Base-by-base conservation (phyloP, 1,284 basidiomycete species). In the Rhodotorula mucilaginosa region DNA sequence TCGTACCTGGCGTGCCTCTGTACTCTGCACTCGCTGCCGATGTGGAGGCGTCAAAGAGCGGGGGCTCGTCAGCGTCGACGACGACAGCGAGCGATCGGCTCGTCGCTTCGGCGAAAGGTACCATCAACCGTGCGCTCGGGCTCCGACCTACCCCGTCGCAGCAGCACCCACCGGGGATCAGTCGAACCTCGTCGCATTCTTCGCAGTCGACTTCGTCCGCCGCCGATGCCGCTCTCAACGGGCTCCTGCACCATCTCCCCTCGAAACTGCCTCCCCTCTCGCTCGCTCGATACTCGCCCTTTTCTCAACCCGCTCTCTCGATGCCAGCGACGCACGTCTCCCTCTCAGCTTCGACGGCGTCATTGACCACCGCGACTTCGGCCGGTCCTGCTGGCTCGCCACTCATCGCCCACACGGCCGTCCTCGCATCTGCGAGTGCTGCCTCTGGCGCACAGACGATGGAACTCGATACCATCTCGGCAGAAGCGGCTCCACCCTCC, bases 391-490 rank as follows among this genome's bases (percentile, higher is more conserved):
- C n/a, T 29, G 15, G 31, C 1, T 61, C 65, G 21, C 65, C 60
- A 18, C 59, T 67, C 18, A 39, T 66, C 26, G 39, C 65, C 7
- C 58, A 60, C 29, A 66, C 58, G 16, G 65, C 65, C 31, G 46
- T 51, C 1, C 65, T 66, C 26, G 49, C 67, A 1, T 18, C 46
- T 19, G 58, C 67, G 3, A n/a, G 47, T 23, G 12, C 58, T 5
- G 29, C 39, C 31, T 39, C 29, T 13, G 52, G 52, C 51, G 81
- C 82, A 2, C 56, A 51, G 26, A 91, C 90, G 0, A 93, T 97
- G 6, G 92, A 96, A 58, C 84, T 99, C 15, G 90, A 93, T 70
- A 90, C 91, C 2, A 97, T 98, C 76, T 90, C 96, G 34, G 91
- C 92, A 16, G 90, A 87, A 46, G 86, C 89, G 12, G 90, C 93